Percentiles rank a stretch among this genome's conserved stretches.
phyloP scores from a whole-genome alignment of 345 rosid genomes.

The Diplotaxis tenuifolia region DNA sequence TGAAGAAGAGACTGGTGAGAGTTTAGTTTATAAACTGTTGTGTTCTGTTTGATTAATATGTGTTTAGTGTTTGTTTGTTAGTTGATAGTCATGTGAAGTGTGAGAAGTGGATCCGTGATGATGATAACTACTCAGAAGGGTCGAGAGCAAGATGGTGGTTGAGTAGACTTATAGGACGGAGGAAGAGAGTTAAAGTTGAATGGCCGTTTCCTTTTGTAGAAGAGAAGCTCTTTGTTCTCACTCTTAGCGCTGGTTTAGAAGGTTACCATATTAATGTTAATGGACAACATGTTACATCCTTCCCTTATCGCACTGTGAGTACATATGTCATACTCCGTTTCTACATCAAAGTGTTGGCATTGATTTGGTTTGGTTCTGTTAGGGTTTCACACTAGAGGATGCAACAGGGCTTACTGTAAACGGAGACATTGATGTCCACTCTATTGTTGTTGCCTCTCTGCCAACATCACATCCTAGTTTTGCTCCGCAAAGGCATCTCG shows the following conservation, averaged over 20 bases:
- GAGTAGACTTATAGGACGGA: slow-evolving; percentile 66
- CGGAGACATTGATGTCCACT: slow-evolving; percentile 79
- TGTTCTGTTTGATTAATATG: slow-evolving; percentile 12
- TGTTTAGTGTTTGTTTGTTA: slow-evolving; percentile 45
- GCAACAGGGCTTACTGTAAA: slow-evolving; percentile 81
- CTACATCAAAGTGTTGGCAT: not conserved
- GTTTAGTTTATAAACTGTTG: not conserved
- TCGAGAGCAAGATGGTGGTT: slow-evolving; percentile 90
- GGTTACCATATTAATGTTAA: slow-evolving; percentile 86
- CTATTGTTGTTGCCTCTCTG: slow-evolving; percentile 79
- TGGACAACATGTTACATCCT: slow-evolving; percentile 89
- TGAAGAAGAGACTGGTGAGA: slow-evolving; percentile 79
- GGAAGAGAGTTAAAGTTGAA: slow-evolving; percentile 65
- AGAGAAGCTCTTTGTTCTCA: slow-evolving; percentile 78
- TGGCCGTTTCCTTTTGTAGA: slow-evolving; percentile 91
- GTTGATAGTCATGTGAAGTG: slow-evolving; percentile 90
- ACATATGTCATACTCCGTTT: not conserved
- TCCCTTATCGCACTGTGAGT: slow-evolving; percentile 92
- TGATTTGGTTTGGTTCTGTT: not conserved
- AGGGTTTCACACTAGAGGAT: slow-evolving; percentile 96
- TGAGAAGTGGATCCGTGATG: slow-evolving; percentile 93
- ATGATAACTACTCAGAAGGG: slow-evolving; percentile 59
- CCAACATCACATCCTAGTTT: slow-evolving; percentile 82
- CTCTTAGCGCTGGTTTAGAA: slow-evolving; percentile 88
- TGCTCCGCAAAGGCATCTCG: slow-evolving; percentile 80